Conservation (phyloP, 2,329 filamentous ascomycete genomes). For the Exophiala mesophila region DNA sequence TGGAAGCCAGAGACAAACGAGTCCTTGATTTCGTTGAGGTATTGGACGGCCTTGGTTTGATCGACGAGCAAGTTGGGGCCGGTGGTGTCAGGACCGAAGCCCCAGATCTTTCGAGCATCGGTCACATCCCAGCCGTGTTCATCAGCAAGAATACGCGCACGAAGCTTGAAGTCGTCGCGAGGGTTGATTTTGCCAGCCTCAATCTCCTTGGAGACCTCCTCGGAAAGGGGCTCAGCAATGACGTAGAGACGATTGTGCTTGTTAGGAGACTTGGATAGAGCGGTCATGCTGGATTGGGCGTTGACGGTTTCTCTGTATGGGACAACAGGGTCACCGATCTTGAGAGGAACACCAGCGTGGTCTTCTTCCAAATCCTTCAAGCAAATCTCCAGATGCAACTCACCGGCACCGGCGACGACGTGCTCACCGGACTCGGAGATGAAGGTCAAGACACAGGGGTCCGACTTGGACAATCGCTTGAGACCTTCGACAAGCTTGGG, state of each 20-base stretch:
- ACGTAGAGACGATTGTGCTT: conserved; percentile 99
- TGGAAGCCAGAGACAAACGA: conserved; percentile 99
- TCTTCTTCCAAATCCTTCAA: conserved; percentile 99
- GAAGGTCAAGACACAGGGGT: conserved; percentile 91
- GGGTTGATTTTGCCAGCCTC: conserved; percentile 87
- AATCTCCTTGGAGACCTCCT: conserved; percentile 88
- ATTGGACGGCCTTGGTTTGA: conserved; percentile 99
- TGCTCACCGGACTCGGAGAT: conserved; percentile 95
- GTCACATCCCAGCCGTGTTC: conserved; percentile 99
- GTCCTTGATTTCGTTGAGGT: conserved; percentile 99
- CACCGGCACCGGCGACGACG: conserved; percentile 97
- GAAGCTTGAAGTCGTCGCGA: conserved; percentile 98
- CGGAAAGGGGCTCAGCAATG: conserved; percentile 79
- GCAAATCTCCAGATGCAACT: conserved; percentile 99
- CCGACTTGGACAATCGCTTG: conserved; percentile 99
- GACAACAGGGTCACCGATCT: conserved; percentile 96
- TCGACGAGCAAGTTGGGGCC: conserved; percentile 98
- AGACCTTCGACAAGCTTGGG: conserved; percentile 99
- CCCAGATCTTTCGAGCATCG: conserved; percentile 99
- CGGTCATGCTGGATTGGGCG: conserved; percentile 82
- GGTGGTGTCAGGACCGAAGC: conserved; percentile 95
- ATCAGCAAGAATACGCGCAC: conserved; percentile 92
- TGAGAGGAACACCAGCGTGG: conserved; percentile 96
- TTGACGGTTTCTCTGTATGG: conserved; percentile 96
- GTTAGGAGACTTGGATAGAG: conserved; percentile 99